Evolutionary conservation across 768 basidiomycete species (phyloP).

Genomic region (Rhizopogon sp.): DNA sequence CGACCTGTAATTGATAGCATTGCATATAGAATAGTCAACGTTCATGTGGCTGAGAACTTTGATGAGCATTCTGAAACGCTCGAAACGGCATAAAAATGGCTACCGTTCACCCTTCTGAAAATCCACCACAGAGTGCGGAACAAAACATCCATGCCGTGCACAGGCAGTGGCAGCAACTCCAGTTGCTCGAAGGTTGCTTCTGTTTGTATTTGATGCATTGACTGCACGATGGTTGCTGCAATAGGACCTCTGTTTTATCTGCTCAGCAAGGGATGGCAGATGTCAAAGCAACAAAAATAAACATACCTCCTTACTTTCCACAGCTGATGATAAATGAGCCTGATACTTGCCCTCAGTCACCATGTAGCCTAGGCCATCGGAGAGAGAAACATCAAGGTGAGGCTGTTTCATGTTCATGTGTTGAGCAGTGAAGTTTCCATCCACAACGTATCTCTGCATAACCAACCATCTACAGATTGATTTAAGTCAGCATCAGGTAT

Average conservation of each 20-base stretch:
- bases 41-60: slow-evolving; percentile 18
- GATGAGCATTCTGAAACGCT: too few species aligned
- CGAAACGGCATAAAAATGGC: too few species aligned
- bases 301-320: slow-evolving; percentile 5
- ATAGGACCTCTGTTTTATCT: slow-evolving; percentile 1
- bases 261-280: too few species aligned
- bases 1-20: slow-evolving; percentile 14
- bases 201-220: slow-evolving; percentile 8
- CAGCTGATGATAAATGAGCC: slow-evolving; percentile 11
- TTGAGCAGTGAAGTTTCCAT: slow-evolving; percentile 11
- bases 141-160: slow-evolving; percentile 26
- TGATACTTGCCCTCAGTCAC: slow-evolving; percentile 14
- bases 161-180: slow-evolving; percentile 26
- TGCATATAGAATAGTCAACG: slow-evolving; percentile 21
- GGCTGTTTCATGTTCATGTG: slow-evolving; percentile 18
- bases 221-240: slow-evolving; percentile 15
- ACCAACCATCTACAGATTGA: not conserved
- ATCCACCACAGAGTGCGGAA: slow-evolving; percentile 24
- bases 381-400: slow-evolving; percentile 18
- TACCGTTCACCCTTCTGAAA: slow-evolving; percentile 26
- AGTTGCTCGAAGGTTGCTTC: slow-evolving; percentile 16
- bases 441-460: not conserved
- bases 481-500: not conserved
- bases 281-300: too few species aligned
- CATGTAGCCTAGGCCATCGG: slow-evolving; percentile 23